phyloP scores from a whole-genome alignment of 306 rosid species.

The Begonia loranthoides region DNA sequence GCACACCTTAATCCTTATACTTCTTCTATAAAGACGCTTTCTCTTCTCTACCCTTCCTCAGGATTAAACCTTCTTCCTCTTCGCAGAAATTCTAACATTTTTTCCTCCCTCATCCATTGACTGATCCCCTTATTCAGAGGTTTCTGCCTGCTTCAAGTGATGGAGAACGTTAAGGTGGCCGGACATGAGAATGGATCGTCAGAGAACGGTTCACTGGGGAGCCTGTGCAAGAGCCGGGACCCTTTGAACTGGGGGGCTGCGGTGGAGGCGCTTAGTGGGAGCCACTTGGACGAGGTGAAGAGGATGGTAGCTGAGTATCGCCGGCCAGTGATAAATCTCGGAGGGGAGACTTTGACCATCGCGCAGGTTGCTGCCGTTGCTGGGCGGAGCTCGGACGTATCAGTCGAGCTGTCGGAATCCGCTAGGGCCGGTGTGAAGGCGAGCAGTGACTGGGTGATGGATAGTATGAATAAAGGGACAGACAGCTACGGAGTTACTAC shows the following conservation, averaged over 20 bases:
- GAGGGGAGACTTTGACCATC: constrained; percentile 58
- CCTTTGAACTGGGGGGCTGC: constrained; percentile 63
- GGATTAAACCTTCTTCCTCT: not conserved
- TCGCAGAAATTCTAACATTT: constrained; percentile 12
- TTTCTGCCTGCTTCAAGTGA: not conserved
- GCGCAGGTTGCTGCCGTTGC: constrained; percentile 76
- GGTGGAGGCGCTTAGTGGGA: constrained; percentile 45
- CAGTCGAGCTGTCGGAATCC: constrained; percentile 54
- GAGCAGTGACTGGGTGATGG: constrained; percentile 92
- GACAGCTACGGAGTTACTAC: constrained; percentile 96
- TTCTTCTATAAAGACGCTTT: constrained; percentile 5
- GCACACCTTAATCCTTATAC: not conserved
- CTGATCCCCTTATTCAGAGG: not conserved
- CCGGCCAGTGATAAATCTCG: constrained; percentile 43
- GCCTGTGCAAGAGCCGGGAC: constrained; percentile 31
- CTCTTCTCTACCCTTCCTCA: not conserved
- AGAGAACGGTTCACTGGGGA: constrained; percentile 11
- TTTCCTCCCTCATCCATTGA: not conserved
- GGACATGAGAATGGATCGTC: constrained; percentile 8
- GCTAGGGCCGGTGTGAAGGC: constrained; percentile 70
- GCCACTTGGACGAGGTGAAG: constrained; percentile 82
- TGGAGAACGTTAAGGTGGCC: constrained; percentile 19
- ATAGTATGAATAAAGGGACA: constrained; percentile 52
- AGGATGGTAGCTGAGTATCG: constrained; percentile 75
- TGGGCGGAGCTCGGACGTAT: constrained; percentile 19